Conservation (phyloP, 2,329 filamentous ascomycete species). For the Epichloe bromicola region DNA sequence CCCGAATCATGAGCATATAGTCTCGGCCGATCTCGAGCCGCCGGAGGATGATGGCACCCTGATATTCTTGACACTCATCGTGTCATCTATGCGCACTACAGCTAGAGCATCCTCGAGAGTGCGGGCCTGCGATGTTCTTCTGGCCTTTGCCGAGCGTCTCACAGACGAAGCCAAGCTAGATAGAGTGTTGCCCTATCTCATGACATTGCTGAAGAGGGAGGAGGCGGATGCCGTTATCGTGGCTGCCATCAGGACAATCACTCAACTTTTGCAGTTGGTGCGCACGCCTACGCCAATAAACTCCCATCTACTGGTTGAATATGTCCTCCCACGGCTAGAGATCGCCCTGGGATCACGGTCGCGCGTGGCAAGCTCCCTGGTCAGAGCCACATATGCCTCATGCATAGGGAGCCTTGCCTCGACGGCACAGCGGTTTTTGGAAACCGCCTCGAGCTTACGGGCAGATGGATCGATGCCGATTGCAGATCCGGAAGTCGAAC, state of each 20-base stretch:
- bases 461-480: constrained; percentile 71
- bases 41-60: constrained; percentile 77
- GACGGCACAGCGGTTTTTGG: constrained; percentile 72
- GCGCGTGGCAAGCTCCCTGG: constrained; percentile 49
- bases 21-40: constrained; percentile 45
- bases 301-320: constrained; percentile 55
- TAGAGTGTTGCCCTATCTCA: constrained; percentile 79
- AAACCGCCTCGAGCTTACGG: constrained; percentile 78
- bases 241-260: constrained; percentile 72
- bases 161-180: constrained; percentile 96
- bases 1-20: constrained; percentile 66
- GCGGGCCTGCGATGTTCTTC: constrained; percentile 76
- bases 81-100: constrained; percentile 79
- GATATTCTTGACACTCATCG: constrained; percentile 80
- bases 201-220: constrained; percentile 63
- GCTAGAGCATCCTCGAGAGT: constrained; percentile 78
- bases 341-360: constrained; percentile 33
- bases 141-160: constrained; percentile 81
- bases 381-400: constrained; percentile 84
- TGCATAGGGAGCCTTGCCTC: constrained; percentile 81
- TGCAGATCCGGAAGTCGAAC: constrained; percentile 67
- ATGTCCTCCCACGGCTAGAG: constrained; percentile 52
- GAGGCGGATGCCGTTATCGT: constrained; percentile 74
- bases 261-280: constrained; percentile 78
- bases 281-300: constrained; percentile 73